Percentiles rank a stretch among this genome's conserved stretches.
phyloP scores from a whole-genome alignment of 106 monocot genomes.

The Triglochin maritima region DNA sequence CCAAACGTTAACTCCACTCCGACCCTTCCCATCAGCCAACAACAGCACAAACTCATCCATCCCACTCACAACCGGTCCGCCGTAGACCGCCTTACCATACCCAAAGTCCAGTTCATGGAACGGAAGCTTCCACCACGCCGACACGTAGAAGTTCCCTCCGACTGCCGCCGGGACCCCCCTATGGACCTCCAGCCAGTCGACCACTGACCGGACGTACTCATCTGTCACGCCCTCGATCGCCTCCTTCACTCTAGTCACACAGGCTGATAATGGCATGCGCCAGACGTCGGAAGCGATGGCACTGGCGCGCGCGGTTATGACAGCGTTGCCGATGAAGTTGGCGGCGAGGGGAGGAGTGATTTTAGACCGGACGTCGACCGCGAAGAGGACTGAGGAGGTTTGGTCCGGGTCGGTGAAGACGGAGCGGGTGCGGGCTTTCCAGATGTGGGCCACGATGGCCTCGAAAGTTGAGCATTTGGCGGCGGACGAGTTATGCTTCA shows the following conservation, averaged over 20 bases:
- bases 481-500: slow-evolving; percentile 35
- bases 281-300: slow-evolving; percentile 25
- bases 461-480: slow-evolving; percentile 57
- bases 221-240: slow-evolving; percentile 50
- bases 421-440: slow-evolving; percentile 53
- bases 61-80: slow-evolving; percentile 50
- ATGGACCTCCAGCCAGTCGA: slow-evolving; percentile 76
- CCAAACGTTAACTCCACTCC: slow-evolving; percentile 54
- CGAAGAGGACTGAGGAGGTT: slow-evolving; percentile 48
- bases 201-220: slow-evolving; percentile 65
- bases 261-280: slow-evolving; percentile 25
- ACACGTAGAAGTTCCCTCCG: slow-evolving; percentile 63
- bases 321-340: slow-evolving; percentile 47
- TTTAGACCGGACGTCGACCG: slow-evolving; percentile 56
- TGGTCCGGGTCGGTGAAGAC: slow-evolving; percentile 23
- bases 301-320: slow-evolving; percentile 44
- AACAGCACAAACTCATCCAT: slow-evolving; percentile 82
- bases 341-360: slow-evolving; percentile 47
- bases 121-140: slow-evolving; percentile 81
- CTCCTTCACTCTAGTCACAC: slow-evolving; percentile 40
- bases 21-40: slow-evolving; percentile 28
- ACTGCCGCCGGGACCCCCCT: slow-evolving; percentile 43
- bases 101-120: slow-evolving; percentile 75
- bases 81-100: slow-evolving; percentile 44
- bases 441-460: slow-evolving; percentile 62